Percentiles rank a stretch among this genome's conserved stretches.
phyloP scores from a whole-genome alignment of 345 rosid species.

The Eucalyptus cloeziana region DNA sequence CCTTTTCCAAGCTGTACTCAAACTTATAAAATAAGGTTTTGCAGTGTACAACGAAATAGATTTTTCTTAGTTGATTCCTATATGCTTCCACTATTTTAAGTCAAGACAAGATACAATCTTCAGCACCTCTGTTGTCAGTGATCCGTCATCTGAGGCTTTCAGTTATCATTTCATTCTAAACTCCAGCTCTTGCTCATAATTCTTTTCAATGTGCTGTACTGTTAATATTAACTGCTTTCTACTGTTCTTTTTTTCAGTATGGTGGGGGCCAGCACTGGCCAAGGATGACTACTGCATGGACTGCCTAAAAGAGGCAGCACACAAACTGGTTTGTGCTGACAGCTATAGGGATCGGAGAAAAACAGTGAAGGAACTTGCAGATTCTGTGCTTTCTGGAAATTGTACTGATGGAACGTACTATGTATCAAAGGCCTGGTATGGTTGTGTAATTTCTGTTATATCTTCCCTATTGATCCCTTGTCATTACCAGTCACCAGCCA shows the following conservation, averaged over 20 bases:
- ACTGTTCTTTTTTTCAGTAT: slow-evolving; percentile 21
- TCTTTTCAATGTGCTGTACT: background rate
- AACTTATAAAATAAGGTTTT: background rate
- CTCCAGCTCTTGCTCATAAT: background rate
- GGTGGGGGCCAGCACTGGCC: slow-evolving; percentile 70
- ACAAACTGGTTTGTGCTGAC: slow-evolving; percentile 59
- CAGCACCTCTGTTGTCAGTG: background rate
- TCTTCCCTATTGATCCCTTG: background rate
- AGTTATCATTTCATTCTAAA: background rate
- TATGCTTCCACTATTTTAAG: background rate
- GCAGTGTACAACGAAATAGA: background rate
- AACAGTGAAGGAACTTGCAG: slow-evolving; percentile 63
- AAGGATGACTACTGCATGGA: slow-evolving; percentile 61
- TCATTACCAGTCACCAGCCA: background rate
- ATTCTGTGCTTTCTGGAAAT: slow-evolving; percentile 49
- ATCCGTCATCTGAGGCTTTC: background rate
- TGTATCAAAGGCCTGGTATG: slow-evolving; percentile 82
- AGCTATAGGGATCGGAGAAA: slow-evolving; percentile 88
- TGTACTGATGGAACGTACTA: slow-evolving; percentile 56
- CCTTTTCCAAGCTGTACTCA: background rate
- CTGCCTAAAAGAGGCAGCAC: slow-evolving; percentile 76
- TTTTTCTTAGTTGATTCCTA: background rate
- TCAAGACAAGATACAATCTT: background rate
- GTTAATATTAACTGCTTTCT: background rate
- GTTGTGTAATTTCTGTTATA: background rate